Evolutionary conservation across 192 early-diverging fungal species (phyloP), one percentile per base, ranked within the genome.

Genomic region (Mortierella claussenii): DNA sequence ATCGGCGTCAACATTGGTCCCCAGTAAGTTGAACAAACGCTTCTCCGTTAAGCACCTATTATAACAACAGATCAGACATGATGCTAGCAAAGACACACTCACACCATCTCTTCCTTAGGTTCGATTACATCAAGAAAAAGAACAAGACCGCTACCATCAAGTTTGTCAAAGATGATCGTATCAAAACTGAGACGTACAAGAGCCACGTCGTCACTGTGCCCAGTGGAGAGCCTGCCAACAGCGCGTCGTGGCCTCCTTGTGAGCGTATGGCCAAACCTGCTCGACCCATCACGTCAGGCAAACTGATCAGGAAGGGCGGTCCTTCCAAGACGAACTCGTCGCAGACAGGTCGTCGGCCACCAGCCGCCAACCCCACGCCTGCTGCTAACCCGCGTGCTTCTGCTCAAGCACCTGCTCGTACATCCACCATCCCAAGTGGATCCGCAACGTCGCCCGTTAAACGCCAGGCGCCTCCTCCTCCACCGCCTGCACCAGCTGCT

Each of bases 101-200:
- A 45, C 7, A 6, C 1, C 5, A 37, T n/a, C 33, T 13, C 28
- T 26, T 21, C 45, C 20, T 7, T 56, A 78, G 73, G 18, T 89
- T 91, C 52, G 81, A 86, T 31, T 94, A 89, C 75, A 65, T 74
- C 48, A 94, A 91, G 74, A 94, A 94, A 82, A 85, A 87, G 64
- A 82, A 79, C 62, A 94, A 94, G 73, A 70, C 78, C 12, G 90
- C 83, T 30, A 83, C 79, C 36, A 81, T 94, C 81, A 94, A 94
- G 82, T 90, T 92, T 79, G 81, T 85, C 43, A 91, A 91, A 80
- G 89, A 91, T 64, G 90, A 91, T 40, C 73, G 50, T 23, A 68
- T 78, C 42, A 82, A 76, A 45, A 67, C 68, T 12, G 84, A 81
- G 49, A 69, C 87, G 20, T 90, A 91, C 61, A 94, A 94, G 76